phyloP scores from a whole-genome alignment of 1,284 basidiomycete species.

The Caloboletus firmus region DNA sequence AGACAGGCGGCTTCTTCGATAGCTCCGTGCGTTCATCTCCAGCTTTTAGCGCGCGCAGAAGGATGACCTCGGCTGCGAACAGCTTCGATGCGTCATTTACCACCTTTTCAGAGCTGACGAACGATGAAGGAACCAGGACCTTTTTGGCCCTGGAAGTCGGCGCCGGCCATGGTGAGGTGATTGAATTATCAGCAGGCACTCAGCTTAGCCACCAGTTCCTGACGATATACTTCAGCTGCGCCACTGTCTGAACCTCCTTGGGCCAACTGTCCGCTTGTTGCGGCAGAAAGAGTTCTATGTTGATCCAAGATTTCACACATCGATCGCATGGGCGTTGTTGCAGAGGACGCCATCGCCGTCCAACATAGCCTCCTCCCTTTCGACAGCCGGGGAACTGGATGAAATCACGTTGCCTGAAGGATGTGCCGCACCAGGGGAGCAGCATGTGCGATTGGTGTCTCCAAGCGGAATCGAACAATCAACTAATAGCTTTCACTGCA shows the following conservation, averaged over 20 bases:
- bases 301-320: constrained; percentile 75
- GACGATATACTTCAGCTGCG: constrained; percentile 47
- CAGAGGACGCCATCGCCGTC: constrained; percentile 17
- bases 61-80: constrained; percentile 14
- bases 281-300: constrained; percentile 74
- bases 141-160: constrained; percentile 78
- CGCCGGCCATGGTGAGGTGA: constrained; percentile 71
- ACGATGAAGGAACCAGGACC: constrained; percentile 75
- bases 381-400: background rate
- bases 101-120: constrained; percentile 63
- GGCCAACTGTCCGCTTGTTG: constrained; percentile 52
- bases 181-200: constrained; percentile 7
- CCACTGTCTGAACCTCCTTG: constrained; percentile 50
- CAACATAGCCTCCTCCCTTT: constrained; percentile 3
- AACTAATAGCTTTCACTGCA: constrained; percentile 39
- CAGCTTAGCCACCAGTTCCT: constrained; percentile 14
- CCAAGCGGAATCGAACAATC: constrained; percentile 9
- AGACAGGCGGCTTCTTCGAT: constrained; percentile 46
- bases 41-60: constrained; percentile 5
- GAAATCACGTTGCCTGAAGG: constrained; percentile 2
- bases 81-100: constrained; percentile 77
- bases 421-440: constrained; percentile 4
- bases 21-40: constrained; percentile 46
- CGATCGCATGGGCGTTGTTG: constrained; percentile 77
- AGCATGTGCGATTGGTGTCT: constrained; percentile 2